A percentile compares a stretch with the other conserved stretches of the same genome.
These are phyloP conservation scores for Domatiomyces catenatus DNA, from an alignment of 2,329 filamentous ascomycete species.

Conservation along the genomic window DNA sequence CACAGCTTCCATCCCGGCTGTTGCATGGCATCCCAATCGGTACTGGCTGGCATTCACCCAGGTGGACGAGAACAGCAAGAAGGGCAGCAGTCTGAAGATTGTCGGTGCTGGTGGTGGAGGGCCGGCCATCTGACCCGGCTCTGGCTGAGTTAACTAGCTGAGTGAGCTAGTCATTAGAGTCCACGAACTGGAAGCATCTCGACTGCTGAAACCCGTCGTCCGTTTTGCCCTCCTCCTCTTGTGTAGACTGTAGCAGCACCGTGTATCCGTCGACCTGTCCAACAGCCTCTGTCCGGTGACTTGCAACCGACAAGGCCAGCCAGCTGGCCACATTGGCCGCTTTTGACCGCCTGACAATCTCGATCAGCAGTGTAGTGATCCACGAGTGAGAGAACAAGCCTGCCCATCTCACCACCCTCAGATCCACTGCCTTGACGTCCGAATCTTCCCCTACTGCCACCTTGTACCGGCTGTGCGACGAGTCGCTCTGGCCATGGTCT, in stretches of 20 bases:
- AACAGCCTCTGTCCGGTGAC: slow-evolving; percentile 9
- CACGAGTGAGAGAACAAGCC: slow-evolving; percentile 27
- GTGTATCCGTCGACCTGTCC: slow-evolving; percentile 13
- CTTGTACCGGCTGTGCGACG: slow-evolving; percentile 14
- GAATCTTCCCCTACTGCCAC: slow-evolving; percentile 22
- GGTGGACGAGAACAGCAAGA: slow-evolving; percentile 24
- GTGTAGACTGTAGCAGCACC: slow-evolving; percentile 8
- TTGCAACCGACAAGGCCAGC: slow-evolving; percentile 12
- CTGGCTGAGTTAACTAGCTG: too few species aligned
- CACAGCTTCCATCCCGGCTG: slow-evolving; percentile 29
- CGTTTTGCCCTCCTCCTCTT: background rate
- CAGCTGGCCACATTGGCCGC: slow-evolving; percentile 4
- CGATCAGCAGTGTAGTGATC: slow-evolving; percentile 22
- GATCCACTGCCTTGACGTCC: slow-evolving; percentile 16
- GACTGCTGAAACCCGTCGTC: background rate
- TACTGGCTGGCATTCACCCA: slow-evolving; percentile 37
- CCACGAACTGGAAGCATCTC: background rate
- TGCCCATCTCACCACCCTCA: slow-evolving; percentile 27
- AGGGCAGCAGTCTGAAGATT: slow-evolving; percentile 31
- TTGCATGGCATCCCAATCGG: slow-evolving; percentile 35
- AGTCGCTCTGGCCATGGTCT: slow-evolving; percentile 6
- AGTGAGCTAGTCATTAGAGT: background rate
- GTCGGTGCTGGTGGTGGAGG: slow-evolving; percentile 29
- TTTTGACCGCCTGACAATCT: slow-evolving; percentile 10
- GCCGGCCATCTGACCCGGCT: background rate